Base-by-base conservation (phyloP, 805 yeast species). In the Clavispora phyllophila region DNA sequence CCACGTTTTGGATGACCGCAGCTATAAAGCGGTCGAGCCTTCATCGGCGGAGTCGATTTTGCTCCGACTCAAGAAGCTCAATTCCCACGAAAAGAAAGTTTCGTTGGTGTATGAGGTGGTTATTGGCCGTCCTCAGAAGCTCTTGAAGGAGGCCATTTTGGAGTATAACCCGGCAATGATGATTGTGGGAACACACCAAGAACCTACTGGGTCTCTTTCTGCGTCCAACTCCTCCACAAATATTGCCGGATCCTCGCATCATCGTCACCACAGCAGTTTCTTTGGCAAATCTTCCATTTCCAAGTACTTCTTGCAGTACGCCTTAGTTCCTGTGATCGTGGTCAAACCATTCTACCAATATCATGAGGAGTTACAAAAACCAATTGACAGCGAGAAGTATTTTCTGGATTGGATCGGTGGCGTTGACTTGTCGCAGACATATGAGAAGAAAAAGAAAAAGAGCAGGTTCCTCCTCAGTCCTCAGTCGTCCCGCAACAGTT, bases 151-250 rank as follows among this genome's bases (percentile, higher is more conserved):
- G 25, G 74, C 75, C 7, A 66, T 70, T 18, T 62, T 60, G 20
- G 74, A 69, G 48, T 70, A 65, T 48, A 54, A 58, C 38, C 75
- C 75, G 3, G 64, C 65, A n/a, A 68, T 70, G 72, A 67, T 70
- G 74, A 54, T 65, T 25, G 66, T 70, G 19, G 75, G 75, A 2
- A 65, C 72, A 9, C 70, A 65, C 44, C 66, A 64, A 38, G 56
- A 57, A 18, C 64, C 51, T 14, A 45, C 31, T 31, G 46, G 45
- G 7, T 38, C 49, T 7, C 17, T 32, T n/a, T 31, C 20, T n/a
- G 36, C 23, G 18, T 27, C 41, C 14, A 29, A 14, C 15, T 37
- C 41, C 12, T 31, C 44, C 10, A 29, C 28, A 8, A 43, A 48
- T 25, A 42, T 47, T 3, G 40, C 40, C 27, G 43, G 43, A 19